Evolutionary conservation across 495 filamentous ascomycete genomes (phyloP), one percentile per base, ranked within the genome.

Genomic region (Talaromyces ruber): DNA sequence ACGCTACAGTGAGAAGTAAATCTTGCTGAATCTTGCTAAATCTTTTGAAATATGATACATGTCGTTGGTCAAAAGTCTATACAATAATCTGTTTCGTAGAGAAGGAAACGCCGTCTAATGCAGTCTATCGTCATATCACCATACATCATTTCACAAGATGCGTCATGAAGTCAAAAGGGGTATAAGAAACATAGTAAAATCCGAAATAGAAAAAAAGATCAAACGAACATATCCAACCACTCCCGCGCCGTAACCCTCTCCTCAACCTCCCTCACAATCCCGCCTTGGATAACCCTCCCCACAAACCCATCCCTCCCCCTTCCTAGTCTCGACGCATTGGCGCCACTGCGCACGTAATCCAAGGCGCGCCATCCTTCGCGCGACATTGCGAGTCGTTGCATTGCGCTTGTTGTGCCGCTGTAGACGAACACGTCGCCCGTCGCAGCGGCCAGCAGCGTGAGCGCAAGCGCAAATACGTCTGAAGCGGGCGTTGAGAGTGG

Each of bases 401-500:
- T 70, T 34, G 72, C 68, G 58, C 71, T 72, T 29, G 75, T 72
- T 29, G 75, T 73, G 11, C 78, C 76, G 1, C 79, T 74, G 64
- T 84, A 87, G 0, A 85, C 72, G 22, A 76, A 63, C 11, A 80
- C 69, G 50, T 77, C 74, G 3, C 85, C 85, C 8, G 81, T 82
- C 0, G 82, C 78, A 6, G 81, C 75, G 5, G 75, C 78, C 6
- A 87, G 74, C 16, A 87, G 71, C 2, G 83, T 85, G 1, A 84
- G 74, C 0, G 74, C 85, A 0, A 87, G 72, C 1, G 82, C 80
- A 65, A 83, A 88, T 34, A 82, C 70, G 62, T 86, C 83, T 1
- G 76, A 74, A 6, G 73, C 65, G 4, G 69, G 69, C 0, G 75
- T 79, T 3, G 79, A 67, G 5, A 65, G 61, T 9, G 59, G 67